Evolutionary conservation across 2,329 filamentous ascomycete species (phyloP), one percentile per base, ranked within the genome.

Genomic region (Graphiopsis chlorocephala): DNA sequence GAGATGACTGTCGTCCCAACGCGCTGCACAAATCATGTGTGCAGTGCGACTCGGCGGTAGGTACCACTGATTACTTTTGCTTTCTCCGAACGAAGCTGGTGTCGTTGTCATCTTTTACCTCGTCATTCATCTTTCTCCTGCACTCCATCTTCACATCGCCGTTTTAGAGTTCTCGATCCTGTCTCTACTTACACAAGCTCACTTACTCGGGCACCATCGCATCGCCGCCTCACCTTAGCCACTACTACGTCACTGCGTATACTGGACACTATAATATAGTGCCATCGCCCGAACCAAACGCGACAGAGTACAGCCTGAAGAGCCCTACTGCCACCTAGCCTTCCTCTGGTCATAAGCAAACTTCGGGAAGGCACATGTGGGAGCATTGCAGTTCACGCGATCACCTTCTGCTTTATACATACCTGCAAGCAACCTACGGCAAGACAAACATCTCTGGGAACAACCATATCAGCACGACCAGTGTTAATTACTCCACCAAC

Each of bases 81-180:
- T 31, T 53, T 23, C n/a, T 28, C 26, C 17, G 12, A 17, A n/a
- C 38, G n/a, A 45, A n/a, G 38, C 38, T 45, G 38, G 20, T 45
- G 38, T 45, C n/a, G 38, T 45, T 45, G 38, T 45, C 38, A 53
- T 31, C 26, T 29, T 29, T 26, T 23, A 29, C 25, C 23, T 20
- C 23, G 26, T 20, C 28, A 20, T 29, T n/a, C 50, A n/a, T 53
- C 29, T 20, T 52, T 26, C 17, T 53, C 26, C 50, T 45, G 50
- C 50, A 53, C 29, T 28, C 29, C 50, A 53, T 29, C 25, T 53
- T 53, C 50, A 20, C 29, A 53, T 53, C 17, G 50, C 50, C 15
- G 23, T 53, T 53, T 53, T 53, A 53, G 50, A 53, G 50, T 53
- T 53, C 26, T 53, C 50, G 50, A 53, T 53, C 50, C 28, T 31